Conservation (phyloP, 2,329 filamentous ascomycete species). For the Aspergillus sp. region DNA sequence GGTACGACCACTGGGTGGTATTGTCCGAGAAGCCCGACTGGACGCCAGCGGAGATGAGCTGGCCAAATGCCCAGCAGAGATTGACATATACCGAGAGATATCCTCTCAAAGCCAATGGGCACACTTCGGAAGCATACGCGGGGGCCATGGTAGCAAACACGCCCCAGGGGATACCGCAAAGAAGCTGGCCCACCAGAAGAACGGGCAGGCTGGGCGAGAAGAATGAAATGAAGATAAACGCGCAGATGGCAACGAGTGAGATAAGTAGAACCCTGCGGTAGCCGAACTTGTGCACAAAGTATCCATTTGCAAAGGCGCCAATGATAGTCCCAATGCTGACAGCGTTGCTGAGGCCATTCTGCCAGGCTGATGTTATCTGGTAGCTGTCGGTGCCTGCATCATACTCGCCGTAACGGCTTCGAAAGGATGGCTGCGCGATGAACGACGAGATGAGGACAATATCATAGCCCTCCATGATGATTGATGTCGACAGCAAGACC, state of each 20-base stretch:
- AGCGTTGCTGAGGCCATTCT: neutral
- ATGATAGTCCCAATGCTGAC: neutral
- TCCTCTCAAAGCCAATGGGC: constrained; percentile 41
- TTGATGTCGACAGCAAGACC: constrained; percentile 27
- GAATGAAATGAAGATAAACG: constrained; percentile 53
- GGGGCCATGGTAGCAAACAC: constrained; percentile 51
- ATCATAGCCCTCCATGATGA: constrained; percentile 37
- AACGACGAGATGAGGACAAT: constrained; percentile 25
- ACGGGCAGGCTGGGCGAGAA: constrained; percentile 49
- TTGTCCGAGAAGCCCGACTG: constrained; percentile 47
- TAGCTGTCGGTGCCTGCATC: neutral
- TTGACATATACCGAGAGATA: constrained; percentile 48
- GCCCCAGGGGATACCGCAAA: constrained; percentile 53
- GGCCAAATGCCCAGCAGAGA: constrained; percentile 48
- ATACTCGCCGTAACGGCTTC: constrained; percentile 28
- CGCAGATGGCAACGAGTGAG: constrained; percentile 46
- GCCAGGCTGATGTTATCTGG: neutral
- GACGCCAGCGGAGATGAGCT: constrained; percentile 52
- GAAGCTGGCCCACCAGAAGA: constrained; percentile 50
- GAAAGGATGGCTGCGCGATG: constrained; percentile 29
- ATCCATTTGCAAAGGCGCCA: neutral
- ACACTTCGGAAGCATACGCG: constrained; percentile 47
- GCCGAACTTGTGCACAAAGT: constrained; percentile 21
- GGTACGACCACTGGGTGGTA: constrained; percentile 52
- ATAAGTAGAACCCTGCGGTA: constrained; percentile 35